Base-by-base conservation (phyloP, 1,284 basidiomycete species). In the Ceratobasidium sp. region DNA sequence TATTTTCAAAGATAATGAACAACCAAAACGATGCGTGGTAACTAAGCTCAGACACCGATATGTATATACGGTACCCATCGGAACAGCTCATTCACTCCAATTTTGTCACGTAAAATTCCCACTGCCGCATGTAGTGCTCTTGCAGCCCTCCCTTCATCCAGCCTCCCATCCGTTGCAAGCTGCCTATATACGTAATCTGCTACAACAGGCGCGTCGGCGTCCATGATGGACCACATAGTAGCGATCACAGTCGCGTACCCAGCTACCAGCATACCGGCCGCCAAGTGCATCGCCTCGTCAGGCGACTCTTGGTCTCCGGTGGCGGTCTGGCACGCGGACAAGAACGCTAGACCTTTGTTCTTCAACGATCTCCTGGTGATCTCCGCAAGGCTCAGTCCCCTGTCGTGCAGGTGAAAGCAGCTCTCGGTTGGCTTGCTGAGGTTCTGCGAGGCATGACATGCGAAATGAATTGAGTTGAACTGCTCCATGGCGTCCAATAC, bases 251-350 rank as follows among this genome's bases (percentile, higher is more conserved):
- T 60, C 14, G 29, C 29, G 36, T 67, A 24, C 29, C 60, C 64
- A 17, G 63, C 17, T 19, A 53, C 31, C 24, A 27, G 45, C 45
- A 67, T 15, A 24, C 47, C 64, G 22, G 64, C 64, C 22, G 64
- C 64, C 22, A 67, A 50, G 27, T 67, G 64, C 3, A 67, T 11
- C 11, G 50, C 24, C 31, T 67, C 64, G 48, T 67, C 47, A 27
- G 64, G 64, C 27, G 27, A 22, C 24, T 51, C 29, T 15, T 15
- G 24, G 22, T 51, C 8, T 17, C 24, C 64, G 14, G 64, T 31
- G 9, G 64, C 64, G 7, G 64, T 50, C 22, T 67, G 22, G 50
- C 64, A 67, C 19, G 64, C 64, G 19, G 64, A 67, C 6, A 67
- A 48, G 27, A 56, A 67, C 22, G 47, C 64, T 14, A 67, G 22